Percentiles rank a stretch among this genome's conserved stretches.
Evolutionary conservation across 352 stramenopile genomes (phyloP).

Genomic region (Nothophytophthora sp.): DNA sequence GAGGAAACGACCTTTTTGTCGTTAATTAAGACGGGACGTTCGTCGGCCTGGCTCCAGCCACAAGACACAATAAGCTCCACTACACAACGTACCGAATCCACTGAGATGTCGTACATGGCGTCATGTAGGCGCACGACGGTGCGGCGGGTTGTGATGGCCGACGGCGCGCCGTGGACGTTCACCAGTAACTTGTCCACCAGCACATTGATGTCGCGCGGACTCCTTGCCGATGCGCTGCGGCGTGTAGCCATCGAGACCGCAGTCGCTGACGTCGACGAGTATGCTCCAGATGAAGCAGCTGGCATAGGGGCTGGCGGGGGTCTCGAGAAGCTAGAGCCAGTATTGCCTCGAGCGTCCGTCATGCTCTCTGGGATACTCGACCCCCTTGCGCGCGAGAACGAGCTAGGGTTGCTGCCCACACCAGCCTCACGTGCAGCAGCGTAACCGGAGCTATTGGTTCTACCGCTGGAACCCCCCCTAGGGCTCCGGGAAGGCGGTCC

Average conservation of each 20-base stretch:
- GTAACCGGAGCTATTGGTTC: conserved; percentile 1
- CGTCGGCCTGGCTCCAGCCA: no score
- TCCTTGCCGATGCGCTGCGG: conserved; percentile 19
- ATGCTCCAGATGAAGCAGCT: not conserved
- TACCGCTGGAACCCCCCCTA: conserved; percentile 20
- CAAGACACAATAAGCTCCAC: not conserved
- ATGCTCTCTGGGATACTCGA: conserved; percentile 4
- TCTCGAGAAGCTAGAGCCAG: no score
- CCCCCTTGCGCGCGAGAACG: conserved; percentile 9
- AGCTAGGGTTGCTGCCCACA: not conserved
- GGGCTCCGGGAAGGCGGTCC: conserved; percentile 8
- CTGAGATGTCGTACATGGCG: conserved; percentile 14
- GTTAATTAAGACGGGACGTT: no score
- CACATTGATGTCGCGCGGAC: conserved; percentile 47
- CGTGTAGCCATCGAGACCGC: conserved; percentile 34
- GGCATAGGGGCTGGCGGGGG: not conserved
- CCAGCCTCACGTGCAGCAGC: not conserved
- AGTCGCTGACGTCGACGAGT: conserved; percentile 25
- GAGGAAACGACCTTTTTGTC: no score
- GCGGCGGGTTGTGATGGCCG: conserved; percentile 55
- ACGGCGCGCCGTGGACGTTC: conserved; percentile 54
- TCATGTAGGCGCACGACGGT: conserved; percentile 63
- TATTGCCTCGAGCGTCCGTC: no score
- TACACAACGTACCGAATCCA: conserved; percentile 36
- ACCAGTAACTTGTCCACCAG: conserved; percentile 56